Evolutionary conservation across 306 rosid species (phyloP).

Genomic region (Prunus kanzakura): DNA sequence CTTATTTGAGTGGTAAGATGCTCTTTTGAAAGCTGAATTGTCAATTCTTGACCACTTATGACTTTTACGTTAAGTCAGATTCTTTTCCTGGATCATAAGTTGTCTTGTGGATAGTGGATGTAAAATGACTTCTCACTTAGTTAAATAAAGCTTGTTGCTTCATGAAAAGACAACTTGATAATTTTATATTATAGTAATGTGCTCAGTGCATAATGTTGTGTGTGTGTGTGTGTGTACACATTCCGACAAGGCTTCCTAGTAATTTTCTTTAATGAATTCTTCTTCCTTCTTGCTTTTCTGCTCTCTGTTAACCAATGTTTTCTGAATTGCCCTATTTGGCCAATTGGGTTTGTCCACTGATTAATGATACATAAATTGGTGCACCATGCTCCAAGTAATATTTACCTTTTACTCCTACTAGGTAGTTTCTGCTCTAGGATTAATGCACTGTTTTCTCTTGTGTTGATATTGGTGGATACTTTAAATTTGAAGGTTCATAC

Average conservation of each 20-base stretch:
- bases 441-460: background rate
- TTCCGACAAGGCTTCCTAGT: background rate
- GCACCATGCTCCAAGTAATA: background rate
- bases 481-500: too few relatives aligned
- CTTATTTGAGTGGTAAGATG: background rate
- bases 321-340: background rate
- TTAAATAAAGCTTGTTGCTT: background rate
- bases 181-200: background rate
- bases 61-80: background rate
- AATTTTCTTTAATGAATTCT: background rate
- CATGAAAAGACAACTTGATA: background rate
- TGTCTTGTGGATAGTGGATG: background rate
- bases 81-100: background rate
- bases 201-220: background rate
- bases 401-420: background rate
- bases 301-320: background rate
- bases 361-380: background rate
- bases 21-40: background rate
- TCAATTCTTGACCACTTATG: background rate
- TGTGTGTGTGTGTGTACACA: background rate
- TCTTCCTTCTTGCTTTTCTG: background rate
- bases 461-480: background rate
- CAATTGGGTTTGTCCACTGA: background rate
- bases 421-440: background rate
- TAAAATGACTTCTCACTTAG: background rate